Percentiles rank a stretch among this genome's conserved stretches.
Conservation (phyloP, 179 eudicot species). For the Silene noctiflora region DNA sequence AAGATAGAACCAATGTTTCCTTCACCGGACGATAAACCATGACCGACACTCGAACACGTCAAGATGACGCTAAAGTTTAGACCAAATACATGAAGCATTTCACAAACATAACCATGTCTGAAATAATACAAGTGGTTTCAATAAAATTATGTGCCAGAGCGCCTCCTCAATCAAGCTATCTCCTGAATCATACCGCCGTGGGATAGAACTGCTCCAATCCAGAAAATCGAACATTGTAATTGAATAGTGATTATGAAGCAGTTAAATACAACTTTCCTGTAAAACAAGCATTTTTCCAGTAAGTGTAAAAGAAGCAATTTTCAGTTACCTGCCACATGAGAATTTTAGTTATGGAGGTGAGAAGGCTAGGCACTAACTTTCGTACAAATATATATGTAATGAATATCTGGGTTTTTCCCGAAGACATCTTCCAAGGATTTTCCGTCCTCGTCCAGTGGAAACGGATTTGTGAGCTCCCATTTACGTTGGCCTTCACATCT, state of each 20-base stretch:
- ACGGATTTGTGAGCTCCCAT: slow-evolving; percentile 61
- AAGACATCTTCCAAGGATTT: slow-evolving; percentile 43
- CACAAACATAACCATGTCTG: no score
- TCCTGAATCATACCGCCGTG: no score
- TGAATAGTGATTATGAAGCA: slow-evolving; percentile 5
- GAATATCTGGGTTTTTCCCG: slow-evolving; percentile 59
- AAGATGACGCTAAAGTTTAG: no score
- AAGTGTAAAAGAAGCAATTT: no score
- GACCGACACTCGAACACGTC: no score
- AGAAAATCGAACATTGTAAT: background rate
- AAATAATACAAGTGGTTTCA: no score
- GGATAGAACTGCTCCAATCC: background rate
- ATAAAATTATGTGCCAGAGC: no score
- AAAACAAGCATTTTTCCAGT: background rate
- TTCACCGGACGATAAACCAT: no score
- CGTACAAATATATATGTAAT: slow-evolving; percentile 76
- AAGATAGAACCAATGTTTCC: no score
- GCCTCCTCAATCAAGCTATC: no score
- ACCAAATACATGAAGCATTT: no score
- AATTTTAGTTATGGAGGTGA: background rate
- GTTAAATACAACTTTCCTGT: slow-evolving; percentile 20
- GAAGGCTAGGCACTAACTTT: slow-evolving; percentile 43
- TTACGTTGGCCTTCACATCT: slow-evolving; percentile 31
- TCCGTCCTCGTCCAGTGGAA: slow-evolving; percentile 55
- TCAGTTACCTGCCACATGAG: background rate